Evolutionary conservation across 2,329 filamentous ascomycete species (phyloP), one percentile per base, ranked within the genome.

Genomic region (Clonostachys solani): DNA sequence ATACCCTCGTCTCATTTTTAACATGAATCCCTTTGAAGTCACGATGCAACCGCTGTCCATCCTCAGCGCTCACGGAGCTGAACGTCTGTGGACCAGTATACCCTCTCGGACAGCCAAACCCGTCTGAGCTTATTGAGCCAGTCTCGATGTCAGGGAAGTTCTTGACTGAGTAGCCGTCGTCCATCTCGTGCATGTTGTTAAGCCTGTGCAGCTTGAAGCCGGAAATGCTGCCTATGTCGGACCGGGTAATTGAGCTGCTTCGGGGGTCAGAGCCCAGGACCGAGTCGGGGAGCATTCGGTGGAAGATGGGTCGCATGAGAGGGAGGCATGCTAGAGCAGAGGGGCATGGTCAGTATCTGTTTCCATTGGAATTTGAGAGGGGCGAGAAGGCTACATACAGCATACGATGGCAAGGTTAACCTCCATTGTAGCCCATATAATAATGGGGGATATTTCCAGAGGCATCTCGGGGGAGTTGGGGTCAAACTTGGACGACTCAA

Each of bases 341-440:
- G 23, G 3, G 4, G 8, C 23, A 29, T 29, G 23, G 23, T 29
- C 23, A 29, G 23, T 29, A 29, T 29, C 23, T 10, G 23, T 29
- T 10, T 10, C 3, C 23, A 4, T 29, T 29, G 23, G 9, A 10
- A 29, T 10, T 3, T 8, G 9, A 29, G 23, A 8, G 3, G 9
- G 23, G 9, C 8, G 9, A 9, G 9, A 9, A 1, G 12, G 6
- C 8, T 29, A 29, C 23, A 29, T 45, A 45, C 47, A 29, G 13
- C 35, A 50, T n/a, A 47, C 33, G 29, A 45, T 43, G 38, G 44
- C 46, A 15, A 49, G 33, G 36, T 49, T 50, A 36, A 50, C 45
- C 13, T 45, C 42, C 6, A 48, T 18, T 12, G 42, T 40, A 4
- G 47, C 47, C 41, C 43, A 45, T 12, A 49, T 38, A 19, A 46